Evolutionary conservation across 1,139 yeast species (phyloP).

Genomic region (Suhomyces bribrorum): DNA sequence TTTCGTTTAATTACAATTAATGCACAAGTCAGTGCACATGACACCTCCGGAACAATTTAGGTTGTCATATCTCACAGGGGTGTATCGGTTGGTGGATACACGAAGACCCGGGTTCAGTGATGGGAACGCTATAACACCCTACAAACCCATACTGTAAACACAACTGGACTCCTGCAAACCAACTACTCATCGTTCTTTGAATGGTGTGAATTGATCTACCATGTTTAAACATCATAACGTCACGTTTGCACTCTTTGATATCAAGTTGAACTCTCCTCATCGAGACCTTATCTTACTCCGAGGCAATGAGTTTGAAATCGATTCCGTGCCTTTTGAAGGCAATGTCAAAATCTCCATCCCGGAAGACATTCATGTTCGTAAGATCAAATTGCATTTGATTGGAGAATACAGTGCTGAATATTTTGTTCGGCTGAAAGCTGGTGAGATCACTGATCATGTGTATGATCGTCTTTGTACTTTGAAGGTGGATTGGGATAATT

Average conservation of each 20-base stretch:
- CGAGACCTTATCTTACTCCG: constrained; percentile 54
- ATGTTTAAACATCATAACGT: constrained; percentile 28
- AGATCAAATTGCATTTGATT: constrained; percentile 45
- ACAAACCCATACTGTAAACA: too few relatives aligned
- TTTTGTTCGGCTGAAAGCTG: constrained; percentile 41
- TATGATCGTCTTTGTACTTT: constrained; percentile 53
- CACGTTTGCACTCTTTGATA: constrained; percentile 34
- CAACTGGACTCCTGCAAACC: too few relatives aligned
- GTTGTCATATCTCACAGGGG: background rate
- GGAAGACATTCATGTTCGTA: constrained; percentile 51
- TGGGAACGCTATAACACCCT: too few relatives aligned
- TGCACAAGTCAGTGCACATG: background rate
- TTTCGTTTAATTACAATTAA: too few relatives aligned
- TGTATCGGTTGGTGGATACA: background rate
- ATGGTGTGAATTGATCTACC: too few relatives aligned
- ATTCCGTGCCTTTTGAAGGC: constrained; percentile 55
- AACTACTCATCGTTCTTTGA: too few relatives aligned
- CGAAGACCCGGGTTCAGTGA: background rate
- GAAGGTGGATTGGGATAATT: constrained; percentile 60
- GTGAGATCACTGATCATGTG: constrained; percentile 42
- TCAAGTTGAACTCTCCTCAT: constrained; percentile 49
- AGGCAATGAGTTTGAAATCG: constrained; percentile 62
- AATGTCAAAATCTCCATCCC: constrained; percentile 56
- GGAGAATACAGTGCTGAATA: constrained; percentile 61
- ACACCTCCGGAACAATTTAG: background rate